Evolutionary conservation across 768 basidiomycete species (phyloP).

Genomic region (Termitomyces sp.): DNA sequence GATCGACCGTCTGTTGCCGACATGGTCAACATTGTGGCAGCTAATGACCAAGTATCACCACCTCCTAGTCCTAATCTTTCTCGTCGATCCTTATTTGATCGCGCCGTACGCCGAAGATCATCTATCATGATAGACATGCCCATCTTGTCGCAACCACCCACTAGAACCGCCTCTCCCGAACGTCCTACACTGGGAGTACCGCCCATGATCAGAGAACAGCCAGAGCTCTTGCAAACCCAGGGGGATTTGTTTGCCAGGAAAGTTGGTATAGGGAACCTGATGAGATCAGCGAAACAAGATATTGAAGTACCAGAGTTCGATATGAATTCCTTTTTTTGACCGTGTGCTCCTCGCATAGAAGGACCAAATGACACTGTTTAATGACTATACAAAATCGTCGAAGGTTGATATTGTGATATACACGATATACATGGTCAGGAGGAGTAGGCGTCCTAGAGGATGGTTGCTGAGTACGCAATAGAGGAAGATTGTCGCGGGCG

Average conservation of each 20-base stretch:
- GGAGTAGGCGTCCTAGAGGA: no score
- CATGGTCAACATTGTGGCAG: slow-evolving; percentile 19
- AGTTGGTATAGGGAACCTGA: slow-evolving; percentile 73
- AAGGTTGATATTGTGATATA: neutral
- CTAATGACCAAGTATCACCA: slow-evolving; percentile 19
- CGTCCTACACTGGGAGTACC: slow-evolving; percentile 16
- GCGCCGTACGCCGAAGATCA: slow-evolving; percentile 52
- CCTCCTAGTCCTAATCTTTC: slow-evolving; percentile 39
- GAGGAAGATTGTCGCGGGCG: no score
- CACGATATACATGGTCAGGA: no score
- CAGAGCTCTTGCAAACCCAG: slow-evolving; percentile 34
- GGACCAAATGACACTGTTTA: slow-evolving; percentile 10
- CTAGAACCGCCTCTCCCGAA: slow-evolving; percentile 47
- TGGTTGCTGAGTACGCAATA: no score
- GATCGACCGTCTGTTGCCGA: slow-evolving; percentile 53
- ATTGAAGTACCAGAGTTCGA: slow-evolving; percentile 84
- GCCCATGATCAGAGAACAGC: slow-evolving; percentile 24
- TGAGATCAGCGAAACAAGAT: slow-evolving; percentile 90
- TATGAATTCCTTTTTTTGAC: slow-evolving; percentile 70
- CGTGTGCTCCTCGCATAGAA: neutral
- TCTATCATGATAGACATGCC: slow-evolving; percentile 92
- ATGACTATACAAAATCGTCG: neutral
- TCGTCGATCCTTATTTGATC: slow-evolving; percentile 44
- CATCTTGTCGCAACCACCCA: slow-evolving; percentile 54
- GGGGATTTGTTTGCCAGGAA: slow-evolving; percentile 60